Base-by-base conservation (phyloP, 495 filamentous ascomycete species). In the Annulohypoxylon maeteangense region DNA sequence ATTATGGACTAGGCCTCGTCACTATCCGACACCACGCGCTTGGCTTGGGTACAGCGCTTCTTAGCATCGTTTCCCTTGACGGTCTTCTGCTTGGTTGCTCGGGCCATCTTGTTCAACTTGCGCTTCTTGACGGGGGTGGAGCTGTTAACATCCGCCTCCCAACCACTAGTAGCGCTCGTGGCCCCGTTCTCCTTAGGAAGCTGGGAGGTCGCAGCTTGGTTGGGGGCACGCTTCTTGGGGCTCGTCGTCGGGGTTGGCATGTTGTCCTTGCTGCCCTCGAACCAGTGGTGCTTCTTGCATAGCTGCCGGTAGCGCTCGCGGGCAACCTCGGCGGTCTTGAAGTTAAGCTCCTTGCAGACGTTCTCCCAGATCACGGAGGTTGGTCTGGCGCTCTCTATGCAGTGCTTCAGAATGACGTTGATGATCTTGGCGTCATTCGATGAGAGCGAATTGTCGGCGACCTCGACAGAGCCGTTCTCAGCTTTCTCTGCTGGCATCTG, bases 251-350 rank as follows among this genome's bases (percentile, higher is more conserved):
- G 1, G 22, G 60, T n/a, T 1, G 48, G 14, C 12, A 34, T 5
- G 7, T 40, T 23, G 4, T 27, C 36, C 27, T 32, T 14, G 4
- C 4, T 50, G 2, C 34, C 6, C 32, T 66, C 56, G 65, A 67
- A 70, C 68, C 72, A 75, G 7, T 65, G 23, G 42, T 71, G 50
- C 38, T 70, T 71, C 36, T 69, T 61, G 65, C 62, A 68, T 4
- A 71, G 38, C 29, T 68, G 64, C 7, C 72, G 65, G 22, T 54
- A 75, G 16, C 65, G 54, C 65, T 71, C 68, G 50, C 61, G 68
- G 29, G 62, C 60, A 7, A 27, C 47, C 29, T 67, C 56, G 45
- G 14, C 62, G 55, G 64, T 54, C 23, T 69, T 75, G 25, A 59
- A 57, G 16, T 50, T 50, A 18, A 68, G 40, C 20, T 62, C 38